Percentiles rank a stretch among this genome's conserved stretches.
phyloP scores from a whole-genome alignment of 2,329 filamentous ascomycete genomes.

The Pseudogymnoascus sp. region DNA sequence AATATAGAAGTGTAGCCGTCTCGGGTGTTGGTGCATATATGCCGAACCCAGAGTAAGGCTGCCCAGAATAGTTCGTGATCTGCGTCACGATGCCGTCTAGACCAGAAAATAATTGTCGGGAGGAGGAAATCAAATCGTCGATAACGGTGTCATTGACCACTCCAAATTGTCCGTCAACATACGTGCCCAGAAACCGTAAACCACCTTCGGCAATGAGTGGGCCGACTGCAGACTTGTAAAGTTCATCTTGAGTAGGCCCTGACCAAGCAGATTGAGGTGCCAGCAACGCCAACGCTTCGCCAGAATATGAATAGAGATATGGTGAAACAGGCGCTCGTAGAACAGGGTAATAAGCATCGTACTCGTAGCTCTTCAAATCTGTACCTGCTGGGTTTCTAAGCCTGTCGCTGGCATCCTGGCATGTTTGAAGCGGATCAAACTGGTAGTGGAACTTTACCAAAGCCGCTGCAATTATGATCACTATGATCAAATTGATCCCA shows the following conservation, averaged over 20 bases:
- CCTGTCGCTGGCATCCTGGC: conserved; percentile 14
- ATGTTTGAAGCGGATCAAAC: conserved; percentile 20
- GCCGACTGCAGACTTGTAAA: conserved; percentile 13
- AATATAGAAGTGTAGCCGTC: conserved; percentile 16
- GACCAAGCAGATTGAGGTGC: conserved; percentile 20
- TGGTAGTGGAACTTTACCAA: conserved; percentile 38
- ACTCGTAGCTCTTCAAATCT: not conserved
- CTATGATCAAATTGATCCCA: conserved; percentile 50
- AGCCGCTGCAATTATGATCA: conserved; percentile 49
- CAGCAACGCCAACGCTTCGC: conserved; percentile 13
- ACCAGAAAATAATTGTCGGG: not conserved
- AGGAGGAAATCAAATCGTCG: not conserved
- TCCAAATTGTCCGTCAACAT: not conserved
- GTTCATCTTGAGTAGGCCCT: conserved; percentile 16
- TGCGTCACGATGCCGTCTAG: conserved; percentile 15
- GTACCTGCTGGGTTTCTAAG: conserved; percentile 15
- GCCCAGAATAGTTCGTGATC: conserved; percentile 14
- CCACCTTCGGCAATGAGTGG: not conserved
- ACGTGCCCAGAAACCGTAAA: not conserved
- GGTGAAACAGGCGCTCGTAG: not conserved
- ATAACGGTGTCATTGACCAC: not conserved
- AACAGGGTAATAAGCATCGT: not conserved
- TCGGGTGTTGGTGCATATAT: conserved; percentile 19
- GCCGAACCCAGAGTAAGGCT: conserved; percentile 15
- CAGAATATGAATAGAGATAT: conserved; percentile 13